Evolutionary conservation across 23 red algal species (phyloP).

Genomic region (Chondrus crispus): DNA sequence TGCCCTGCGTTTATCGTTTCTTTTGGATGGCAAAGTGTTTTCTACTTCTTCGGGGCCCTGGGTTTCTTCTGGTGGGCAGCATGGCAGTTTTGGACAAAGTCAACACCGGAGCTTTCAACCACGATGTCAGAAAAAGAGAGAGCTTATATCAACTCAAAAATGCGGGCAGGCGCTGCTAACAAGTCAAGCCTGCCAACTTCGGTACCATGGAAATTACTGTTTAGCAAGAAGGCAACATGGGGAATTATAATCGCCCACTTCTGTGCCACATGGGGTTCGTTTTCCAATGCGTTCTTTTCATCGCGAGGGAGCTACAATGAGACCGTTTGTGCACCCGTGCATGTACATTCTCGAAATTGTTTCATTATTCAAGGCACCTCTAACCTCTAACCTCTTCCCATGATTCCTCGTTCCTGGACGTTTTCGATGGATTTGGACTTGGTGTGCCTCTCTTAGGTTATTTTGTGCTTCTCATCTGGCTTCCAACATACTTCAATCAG

Average conservation of each 20-base stretch:
- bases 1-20: slow-evolving; percentile 82
- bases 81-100: slow-evolving; percentile 66
- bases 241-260: slow-evolving; percentile 96
- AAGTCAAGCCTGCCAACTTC: background rate
- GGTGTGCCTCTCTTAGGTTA: slow-evolving; percentile 38
- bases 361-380: too few species aligned
- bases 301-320: too few species aligned
- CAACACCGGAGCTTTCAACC: slow-evolving; percentile 61
- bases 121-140: slow-evolving; percentile 65
- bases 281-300: too few species aligned
- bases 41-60: slow-evolving; percentile 82
- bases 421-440: too few species aligned
- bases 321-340: too few species aligned
- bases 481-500: slow-evolving; percentile 98
- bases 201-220: slow-evolving; percentile 78
- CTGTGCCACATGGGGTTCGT: slow-evolving; percentile 88
- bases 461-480: slow-evolving; percentile 95
- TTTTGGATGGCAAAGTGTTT: slow-evolving; percentile 95
- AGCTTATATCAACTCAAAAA: slow-evolving; percentile 49
- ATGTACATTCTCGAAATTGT: too few species aligned
- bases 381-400: too few species aligned
- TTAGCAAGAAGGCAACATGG: slow-evolving; percentile 83
- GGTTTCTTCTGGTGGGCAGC: slow-evolving; percentile 80
- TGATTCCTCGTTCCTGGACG: too few species aligned
- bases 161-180: background rate